phyloP scores from a whole-genome alignment of 345 rosid genomes.

The Eucalyptus viminalis region DNA sequence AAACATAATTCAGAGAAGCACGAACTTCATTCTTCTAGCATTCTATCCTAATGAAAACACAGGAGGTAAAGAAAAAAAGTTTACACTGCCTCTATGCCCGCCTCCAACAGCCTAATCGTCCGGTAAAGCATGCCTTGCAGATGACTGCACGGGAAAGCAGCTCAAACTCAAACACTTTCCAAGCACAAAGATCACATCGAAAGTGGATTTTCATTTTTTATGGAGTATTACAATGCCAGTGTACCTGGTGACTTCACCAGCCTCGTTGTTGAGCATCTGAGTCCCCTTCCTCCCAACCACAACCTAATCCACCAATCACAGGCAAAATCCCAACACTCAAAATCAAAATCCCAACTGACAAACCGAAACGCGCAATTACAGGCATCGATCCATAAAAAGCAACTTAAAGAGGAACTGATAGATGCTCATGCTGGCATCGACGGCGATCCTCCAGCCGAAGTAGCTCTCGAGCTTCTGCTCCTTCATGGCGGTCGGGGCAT shows the following conservation, averaged over 20 bases:
- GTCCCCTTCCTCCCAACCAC: conserved; percentile 79
- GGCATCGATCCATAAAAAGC: no score
- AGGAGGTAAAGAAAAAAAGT: not conserved
- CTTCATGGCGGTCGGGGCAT: no score
- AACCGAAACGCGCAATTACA: no score
- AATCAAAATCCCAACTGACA: no score
- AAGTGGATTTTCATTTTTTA: not conserved
- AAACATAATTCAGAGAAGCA: not conserved
- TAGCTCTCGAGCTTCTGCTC: no score
- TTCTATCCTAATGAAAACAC: not conserved
- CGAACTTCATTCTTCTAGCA: not conserved
- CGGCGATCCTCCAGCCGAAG: no score
- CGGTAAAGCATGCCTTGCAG: conserved; percentile 85
- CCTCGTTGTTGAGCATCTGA: conserved; percentile 42
- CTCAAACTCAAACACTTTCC: not conserved
- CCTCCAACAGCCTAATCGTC: conserved; percentile 80
- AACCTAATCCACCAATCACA: conserved; percentile 28
- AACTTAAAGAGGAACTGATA: no score
- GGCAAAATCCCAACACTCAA: no score
- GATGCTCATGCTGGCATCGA: no score
- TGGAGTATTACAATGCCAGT: not conserved
- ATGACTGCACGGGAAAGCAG: conserved; percentile 27
- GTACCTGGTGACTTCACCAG: conserved; percentile 93
- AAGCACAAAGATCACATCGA: not conserved
- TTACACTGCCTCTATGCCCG: conserved; percentile 87